phyloP scores from a whole-genome alignment of 257 asterid genomes.

The Echites panduratus region DNA sequence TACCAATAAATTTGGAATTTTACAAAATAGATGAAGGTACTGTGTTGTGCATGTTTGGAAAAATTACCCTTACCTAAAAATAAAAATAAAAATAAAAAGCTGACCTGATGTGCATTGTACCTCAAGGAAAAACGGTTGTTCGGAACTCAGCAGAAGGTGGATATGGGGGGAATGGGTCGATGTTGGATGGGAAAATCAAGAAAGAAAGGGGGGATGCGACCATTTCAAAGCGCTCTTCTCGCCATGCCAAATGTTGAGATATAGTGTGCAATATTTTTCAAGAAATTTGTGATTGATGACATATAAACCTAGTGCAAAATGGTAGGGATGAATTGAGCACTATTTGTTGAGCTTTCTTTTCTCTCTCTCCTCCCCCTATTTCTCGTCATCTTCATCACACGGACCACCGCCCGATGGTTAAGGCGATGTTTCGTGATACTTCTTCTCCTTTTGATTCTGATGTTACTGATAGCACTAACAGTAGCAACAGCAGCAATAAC shows the following conservation, averaged over 20 bases:
- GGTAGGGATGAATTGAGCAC: constrained; percentile 10
- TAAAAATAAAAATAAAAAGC: too few species aligned
- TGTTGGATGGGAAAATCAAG: constrained; percentile 4
- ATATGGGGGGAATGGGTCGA: too few species aligned
- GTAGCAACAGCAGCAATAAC: constrained; percentile 23
- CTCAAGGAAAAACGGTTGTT: not conserved
- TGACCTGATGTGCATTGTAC: not conserved
- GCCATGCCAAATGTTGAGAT: constrained; percentile 21
- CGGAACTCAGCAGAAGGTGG: too few species aligned
- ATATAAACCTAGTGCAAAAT: constrained; percentile 6
- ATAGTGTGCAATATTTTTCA: too few species aligned
- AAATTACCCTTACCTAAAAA: not conserved
- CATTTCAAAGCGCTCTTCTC: constrained; percentile 49
- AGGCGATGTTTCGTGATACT: constrained; percentile 43
- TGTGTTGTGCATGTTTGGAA: too few species aligned
- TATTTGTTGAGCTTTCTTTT: too few species aligned
- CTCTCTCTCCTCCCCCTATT: constrained; percentile 15
- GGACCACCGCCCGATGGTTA: constrained; percentile 36
- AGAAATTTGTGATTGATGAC: not conserved
- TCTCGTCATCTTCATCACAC: constrained; percentile 19
- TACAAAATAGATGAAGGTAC: too few species aligned
- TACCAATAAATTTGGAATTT: too few species aligned
- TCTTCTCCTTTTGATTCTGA: constrained; percentile 5
- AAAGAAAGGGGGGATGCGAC: constrained; percentile 20
- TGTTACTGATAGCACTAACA: constrained; percentile 12